Conservation (phyloP, 2,329 filamentous ascomycete species). For the Trichoderma sp. region DNA sequence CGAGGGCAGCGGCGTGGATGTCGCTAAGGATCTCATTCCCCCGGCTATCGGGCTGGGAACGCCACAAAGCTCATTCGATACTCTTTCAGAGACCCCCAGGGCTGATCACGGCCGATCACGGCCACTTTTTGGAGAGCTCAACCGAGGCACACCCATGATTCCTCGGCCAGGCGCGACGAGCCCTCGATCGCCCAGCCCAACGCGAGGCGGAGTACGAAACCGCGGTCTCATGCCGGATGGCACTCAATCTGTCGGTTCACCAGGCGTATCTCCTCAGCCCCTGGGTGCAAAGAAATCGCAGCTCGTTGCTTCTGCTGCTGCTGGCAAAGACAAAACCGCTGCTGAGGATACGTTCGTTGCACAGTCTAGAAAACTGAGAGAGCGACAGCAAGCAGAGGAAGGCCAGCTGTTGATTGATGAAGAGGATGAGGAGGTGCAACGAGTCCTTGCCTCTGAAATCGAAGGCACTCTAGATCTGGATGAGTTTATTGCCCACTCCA, state of each 20-base stretch:
- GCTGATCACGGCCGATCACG: constrained; percentile 43
- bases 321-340: constrained; percentile 36
- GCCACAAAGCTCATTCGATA: constrained; percentile 56
- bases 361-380: constrained; percentile 51
- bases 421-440: constrained; percentile 66
- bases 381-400: constrained; percentile 56
- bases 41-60: constrained; percentile 42
- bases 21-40: constrained; percentile 61
- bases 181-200: constrained; percentile 70
- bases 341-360: constrained; percentile 47
- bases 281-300: constrained; percentile 41
- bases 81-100: constrained; percentile 39
- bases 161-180: constrained; percentile 51
- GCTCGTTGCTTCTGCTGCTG: constrained; percentile 37
- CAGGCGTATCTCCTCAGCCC: constrained; percentile 55
- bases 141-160: constrained; percentile 50
- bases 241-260: constrained; percentile 57
- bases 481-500: constrained; percentile 63
- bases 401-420: constrained; percentile 59
- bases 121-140: constrained; percentile 55
- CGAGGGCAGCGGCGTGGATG: constrained; percentile 62
- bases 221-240: constrained; percentile 48
- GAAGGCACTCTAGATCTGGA: constrained; percentile 61
- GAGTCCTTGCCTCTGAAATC: constrained; percentile 57
- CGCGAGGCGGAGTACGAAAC: constrained; percentile 56